A percentile compares a stretch with the other conserved stretches of the same genome.
Evolutionary conservation across 2,329 filamentous ascomycete genomes (phyloP).

Genomic region (Pyrenochaeta sp.): DNA sequence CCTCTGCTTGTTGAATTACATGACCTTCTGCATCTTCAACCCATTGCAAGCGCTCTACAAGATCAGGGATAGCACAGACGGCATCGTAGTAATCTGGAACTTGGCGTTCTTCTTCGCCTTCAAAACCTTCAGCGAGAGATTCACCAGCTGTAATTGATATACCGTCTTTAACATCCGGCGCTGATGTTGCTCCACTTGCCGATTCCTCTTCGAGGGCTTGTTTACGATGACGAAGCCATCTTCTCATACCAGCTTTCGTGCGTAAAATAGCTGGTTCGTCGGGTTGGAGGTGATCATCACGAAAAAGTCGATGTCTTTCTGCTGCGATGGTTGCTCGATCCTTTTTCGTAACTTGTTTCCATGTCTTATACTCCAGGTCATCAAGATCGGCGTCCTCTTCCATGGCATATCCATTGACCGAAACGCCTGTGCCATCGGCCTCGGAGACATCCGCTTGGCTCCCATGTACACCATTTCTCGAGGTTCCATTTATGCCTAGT

Average conservation of each 20-base stretch:
- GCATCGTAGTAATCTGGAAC: slow-evolving; percentile 96
- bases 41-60: slow-evolving; percentile 82
- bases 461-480: slow-evolving; percentile 63
- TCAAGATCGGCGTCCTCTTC: slow-evolving; percentile 85
- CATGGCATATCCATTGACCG: slow-evolving; percentile 71
- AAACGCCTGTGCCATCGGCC: slow-evolving; percentile 75
- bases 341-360: slow-evolving; percentile 99
- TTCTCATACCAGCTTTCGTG: slow-evolving; percentile 86
- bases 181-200: slow-evolving; percentile 59
- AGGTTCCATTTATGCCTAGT: slow-evolving; percentile 71
- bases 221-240: slow-evolving; percentile 82
- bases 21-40: slow-evolving; percentile 88
- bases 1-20: slow-evolving; percentile 85
- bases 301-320: slow-evolving; percentile 86
- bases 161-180: slow-evolving; percentile 56
- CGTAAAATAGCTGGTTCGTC: slow-evolving; percentile 89
- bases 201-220: slow-evolving; percentile 60
- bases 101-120: slow-evolving; percentile 77
- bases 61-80: slow-evolving; percentile 83
- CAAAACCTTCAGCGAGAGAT: slow-evolving; percentile 93
- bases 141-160: slow-evolving; percentile 66
- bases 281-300: slow-evolving; percentile 80
- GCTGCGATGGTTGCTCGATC: slow-evolving; percentile 87
- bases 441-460: slow-evolving; percentile 89
- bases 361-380: slow-evolving; percentile 91